Conservation (phyloP, 75 land plant genomes). For the Cunninghamia lanceolata region DNA sequence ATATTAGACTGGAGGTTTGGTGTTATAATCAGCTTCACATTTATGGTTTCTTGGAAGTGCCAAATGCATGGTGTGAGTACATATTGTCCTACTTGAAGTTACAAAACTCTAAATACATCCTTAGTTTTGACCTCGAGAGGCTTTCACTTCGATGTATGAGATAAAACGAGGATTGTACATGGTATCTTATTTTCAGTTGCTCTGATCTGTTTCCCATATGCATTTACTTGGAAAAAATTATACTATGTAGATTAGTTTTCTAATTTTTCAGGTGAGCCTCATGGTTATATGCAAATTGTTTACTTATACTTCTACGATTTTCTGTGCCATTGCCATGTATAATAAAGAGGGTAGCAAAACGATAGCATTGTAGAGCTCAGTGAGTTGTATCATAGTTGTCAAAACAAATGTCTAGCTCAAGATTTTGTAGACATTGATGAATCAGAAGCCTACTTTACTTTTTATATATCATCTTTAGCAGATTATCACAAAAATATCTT, state of each 20-base stretch:
- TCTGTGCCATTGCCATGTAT: neutral
- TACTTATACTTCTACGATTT: neutral
- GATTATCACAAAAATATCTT: neutral
- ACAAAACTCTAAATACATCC: neutral
- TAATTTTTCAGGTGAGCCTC: neutral
- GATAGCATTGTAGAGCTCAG: neutral
- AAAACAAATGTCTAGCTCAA: neutral
- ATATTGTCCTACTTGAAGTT: neutral
- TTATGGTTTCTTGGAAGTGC: neutral
- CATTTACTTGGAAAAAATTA: neutral
- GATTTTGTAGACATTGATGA: neutral
- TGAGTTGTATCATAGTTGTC: neutral
- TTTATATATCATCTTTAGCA: neutral
- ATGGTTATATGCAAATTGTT: too few species aligned
- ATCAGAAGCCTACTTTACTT: neutral
- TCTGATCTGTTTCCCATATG: constrained; percentile 1
- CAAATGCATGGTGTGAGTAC: too few species aligned
- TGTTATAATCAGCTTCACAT: neutral
- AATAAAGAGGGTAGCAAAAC: neutral
- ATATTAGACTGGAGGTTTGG: neutral
- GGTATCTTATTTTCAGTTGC: neutral
- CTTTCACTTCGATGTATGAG: neutral
- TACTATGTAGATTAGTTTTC: neutral
- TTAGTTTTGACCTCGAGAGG: neutral
- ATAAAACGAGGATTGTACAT: neutral